phyloP scores from a whole-genome alignment of 1,284 basidiomycete genomes.

The Pyrrhoderma lamaoense region DNA sequence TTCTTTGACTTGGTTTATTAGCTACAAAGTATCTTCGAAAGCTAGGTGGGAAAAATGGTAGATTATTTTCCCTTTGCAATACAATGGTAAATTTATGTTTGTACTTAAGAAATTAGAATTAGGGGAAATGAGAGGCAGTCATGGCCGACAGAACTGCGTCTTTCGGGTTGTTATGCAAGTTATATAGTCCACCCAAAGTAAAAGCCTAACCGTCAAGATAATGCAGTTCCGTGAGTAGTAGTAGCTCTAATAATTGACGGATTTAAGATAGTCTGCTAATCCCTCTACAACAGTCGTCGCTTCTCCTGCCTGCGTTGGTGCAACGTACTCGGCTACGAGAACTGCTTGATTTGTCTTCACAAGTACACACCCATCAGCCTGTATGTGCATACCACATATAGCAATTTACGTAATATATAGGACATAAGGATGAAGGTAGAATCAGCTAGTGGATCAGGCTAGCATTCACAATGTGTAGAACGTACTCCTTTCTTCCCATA shows the following conservation, averaged over 20 bases:
- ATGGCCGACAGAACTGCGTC: too few relatives aligned
- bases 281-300: slow-evolving; percentile 65
- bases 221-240: too few relatives aligned
- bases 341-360: slow-evolving; percentile 89
- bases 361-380: slow-evolving; percentile 78
- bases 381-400: slow-evolving; percentile 4
- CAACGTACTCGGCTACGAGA: slow-evolving; percentile 72
- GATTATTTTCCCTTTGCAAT: too few relatives aligned
- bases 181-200: too few relatives aligned
- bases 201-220: too few relatives aligned
- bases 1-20: too few relatives aligned
- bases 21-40: too few relatives aligned
- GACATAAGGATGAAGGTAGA: slow-evolving; percentile 14
- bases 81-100: too few relatives aligned
- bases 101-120: too few relatives aligned
- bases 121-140: too few relatives aligned
- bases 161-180: too few relatives aligned
- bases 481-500: slow-evolving; percentile 81
- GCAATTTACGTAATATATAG: not conserved
- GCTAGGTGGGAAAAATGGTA: too few relatives aligned
- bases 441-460: not conserved
- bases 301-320: slow-evolving; percentile 69
- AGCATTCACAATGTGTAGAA: slow-evolving; percentile 18
- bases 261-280: slow-evolving; percentile 78
- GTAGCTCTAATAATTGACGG: slow-evolving; percentile 43